Base-by-base conservation (phyloP, 106 monocot species). In the Dioscorea dumetorum region DNA sequence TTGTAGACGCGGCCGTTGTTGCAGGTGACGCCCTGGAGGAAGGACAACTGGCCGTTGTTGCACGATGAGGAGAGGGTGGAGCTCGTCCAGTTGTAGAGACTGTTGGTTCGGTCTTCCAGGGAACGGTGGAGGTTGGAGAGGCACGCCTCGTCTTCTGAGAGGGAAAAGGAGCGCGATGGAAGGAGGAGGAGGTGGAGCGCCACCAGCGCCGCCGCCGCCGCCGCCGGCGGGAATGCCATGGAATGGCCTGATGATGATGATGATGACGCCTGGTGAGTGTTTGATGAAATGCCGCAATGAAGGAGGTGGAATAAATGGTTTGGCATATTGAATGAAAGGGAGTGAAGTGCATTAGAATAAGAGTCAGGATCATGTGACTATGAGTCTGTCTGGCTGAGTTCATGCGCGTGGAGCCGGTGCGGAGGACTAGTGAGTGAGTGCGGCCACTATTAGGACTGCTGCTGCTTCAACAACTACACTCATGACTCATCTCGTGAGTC, bases 1-100 rank as follows among this genome's bases (percentile, higher is more conserved):
- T 89, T 89, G 79, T 74, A 89, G 74, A 89, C 73, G 31, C 88
- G 72, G 65, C 82, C 84, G 74, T 89, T 89, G 88, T 84, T 89
- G 79, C 88, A 89, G 81, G 88, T 89, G 63, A 69, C 84, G 48
- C 88, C 88, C 20, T 69, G 59, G 35, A 89, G 84, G 74, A 68
- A 77, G 51, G 88, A 79, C 21, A 79, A 82, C 76, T 79, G 68
- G 49, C 84, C 81, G 69, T 82, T 89, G 69, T 82, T 89, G 79
- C 88, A 89, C 8, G 88, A 82, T 50, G 67, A 50, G 17, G 79
- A 70, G 77, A 80, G 77, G 76, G 66, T 82, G 49, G 69, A 17
- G 23, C 28, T 33, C 14, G 79, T 82, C 84, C 88, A 85, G 79
- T 84, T 84, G 15, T 49, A 33, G 49, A 85, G 84, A 61, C 34